These are phyloP conservation scores for Claviceps sorghi DNA, from an alignment of 2,329 filamentous ascomycete species.

Conservation along the genomic window DNA sequence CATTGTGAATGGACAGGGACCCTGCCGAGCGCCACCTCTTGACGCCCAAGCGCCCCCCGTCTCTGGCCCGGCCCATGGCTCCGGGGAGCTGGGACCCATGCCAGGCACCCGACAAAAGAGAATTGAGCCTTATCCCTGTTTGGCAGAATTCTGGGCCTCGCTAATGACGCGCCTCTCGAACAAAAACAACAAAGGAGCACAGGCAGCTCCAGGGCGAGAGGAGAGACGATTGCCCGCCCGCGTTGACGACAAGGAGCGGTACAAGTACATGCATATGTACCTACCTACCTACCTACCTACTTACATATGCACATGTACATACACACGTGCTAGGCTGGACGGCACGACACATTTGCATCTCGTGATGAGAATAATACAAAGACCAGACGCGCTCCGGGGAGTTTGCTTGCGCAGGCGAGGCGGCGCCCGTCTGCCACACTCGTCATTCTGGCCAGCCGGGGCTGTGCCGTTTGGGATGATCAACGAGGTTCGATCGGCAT, in stretches of 20 bases:
- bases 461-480: slow-evolving; percentile 1
- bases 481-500: background rate
- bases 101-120: slow-evolving; percentile 7
- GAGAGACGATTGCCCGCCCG: background rate
- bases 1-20: background rate
- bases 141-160: slow-evolving; percentile 1
- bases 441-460: background rate
- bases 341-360: background rate
- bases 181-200: background rate
- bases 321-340: too few species aligned
- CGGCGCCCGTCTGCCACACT: background rate
- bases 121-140: slow-evolving; percentile 2
- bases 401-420: background rate
- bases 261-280: background rate
- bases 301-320: too few species aligned
- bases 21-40: slow-evolving; percentile 2
- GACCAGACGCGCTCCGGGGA: background rate
- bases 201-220: background rate
- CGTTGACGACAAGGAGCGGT: background rate
- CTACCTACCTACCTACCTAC: too few species aligned
- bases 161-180: background rate
- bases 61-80: slow-evolving; percentile 4
- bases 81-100: slow-evolving; percentile 6
- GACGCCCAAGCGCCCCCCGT: slow-evolving; percentile 1
- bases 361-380: background rate